Conservation (phyloP, 75 land plant species). For the Larix kaempferi region DNA sequence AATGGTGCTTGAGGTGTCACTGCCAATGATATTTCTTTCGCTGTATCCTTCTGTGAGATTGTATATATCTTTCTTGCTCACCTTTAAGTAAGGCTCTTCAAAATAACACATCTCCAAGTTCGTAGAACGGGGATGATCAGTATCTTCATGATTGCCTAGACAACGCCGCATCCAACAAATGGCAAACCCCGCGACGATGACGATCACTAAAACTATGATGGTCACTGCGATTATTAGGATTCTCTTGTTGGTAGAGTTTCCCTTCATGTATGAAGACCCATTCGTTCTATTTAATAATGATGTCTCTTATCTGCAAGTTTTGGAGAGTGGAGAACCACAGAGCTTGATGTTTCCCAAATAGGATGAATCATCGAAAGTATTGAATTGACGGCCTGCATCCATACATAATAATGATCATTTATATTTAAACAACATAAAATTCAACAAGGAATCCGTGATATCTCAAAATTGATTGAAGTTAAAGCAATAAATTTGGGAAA, state of each 20-base stretch:
- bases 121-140: not conserved
- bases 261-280: not conserved
- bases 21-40: conserved; percentile 24
- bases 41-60: not conserved
- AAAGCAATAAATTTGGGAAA: not conserved
- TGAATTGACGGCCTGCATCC: not conserved
- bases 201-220: no score
- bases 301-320: not conserved
- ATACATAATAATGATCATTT: not conserved
- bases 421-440: not conserved
- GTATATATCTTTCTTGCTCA: not conserved
- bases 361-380: not conserved
- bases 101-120: not conserved
- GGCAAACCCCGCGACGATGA: no score
- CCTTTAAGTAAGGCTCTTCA: not conserved
- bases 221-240: no score
- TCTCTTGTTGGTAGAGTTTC: not conserved
- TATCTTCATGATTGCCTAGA: no score
- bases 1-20: conserved; percentile 25
- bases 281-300: not conserved
- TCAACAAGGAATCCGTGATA: not conserved
- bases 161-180: not conserved
- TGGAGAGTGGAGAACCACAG: not conserved
- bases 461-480: not conserved
- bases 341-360: not conserved